Percentiles rank a stretch among this genome's conserved stretches.
phyloP scores from a whole-genome alignment of 1,139 yeast genomes.

The Sugiyamaella xylanicola region DNA sequence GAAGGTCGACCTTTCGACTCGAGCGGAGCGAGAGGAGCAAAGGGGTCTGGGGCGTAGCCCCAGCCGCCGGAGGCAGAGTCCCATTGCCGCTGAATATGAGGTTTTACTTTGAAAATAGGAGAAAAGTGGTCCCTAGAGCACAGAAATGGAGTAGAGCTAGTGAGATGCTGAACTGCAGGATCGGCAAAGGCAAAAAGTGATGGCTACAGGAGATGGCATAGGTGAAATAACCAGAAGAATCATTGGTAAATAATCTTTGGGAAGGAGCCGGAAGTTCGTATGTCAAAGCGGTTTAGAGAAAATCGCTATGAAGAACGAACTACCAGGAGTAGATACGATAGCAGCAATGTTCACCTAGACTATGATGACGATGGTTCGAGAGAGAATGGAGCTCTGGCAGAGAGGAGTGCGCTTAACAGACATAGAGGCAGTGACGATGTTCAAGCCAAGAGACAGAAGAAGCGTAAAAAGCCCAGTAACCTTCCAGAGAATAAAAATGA shows the following conservation, averaged over 20 bases:
- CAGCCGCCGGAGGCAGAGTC: neutral
- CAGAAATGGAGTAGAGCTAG: too few relatives aligned
- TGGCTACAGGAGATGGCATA: too few relatives aligned
- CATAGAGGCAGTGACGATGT: neutral
- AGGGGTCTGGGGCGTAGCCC: too few relatives aligned
- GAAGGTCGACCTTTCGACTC: too few relatives aligned
- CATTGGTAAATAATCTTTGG: too few relatives aligned
- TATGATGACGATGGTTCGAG: conserved; percentile 4
- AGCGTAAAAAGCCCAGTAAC: neutral
- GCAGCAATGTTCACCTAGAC: conserved; percentile 1
- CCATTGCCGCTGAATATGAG: too few relatives aligned
- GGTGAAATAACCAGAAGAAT: too few relatives aligned
- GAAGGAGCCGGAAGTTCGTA: neutral
- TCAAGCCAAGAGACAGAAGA: neutral
- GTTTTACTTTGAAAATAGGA: too few relatives aligned
- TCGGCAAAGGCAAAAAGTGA: too few relatives aligned
- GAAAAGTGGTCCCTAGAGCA: too few relatives aligned
- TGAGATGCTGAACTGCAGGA: too few relatives aligned
- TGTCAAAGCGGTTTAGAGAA: conserved; percentile 15
- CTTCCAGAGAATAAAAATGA: neutral
- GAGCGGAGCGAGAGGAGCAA: too few relatives aligned
- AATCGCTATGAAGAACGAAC: conserved; percentile 9
- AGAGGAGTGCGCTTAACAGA: neutral
- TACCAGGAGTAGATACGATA: conserved; percentile 8
- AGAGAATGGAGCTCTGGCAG: neutral